These are phyloP conservation scores for Phylloporus scabripes DNA, from an alignment of 768 basidiomycete genomes.

Conservation along the genomic window DNA sequence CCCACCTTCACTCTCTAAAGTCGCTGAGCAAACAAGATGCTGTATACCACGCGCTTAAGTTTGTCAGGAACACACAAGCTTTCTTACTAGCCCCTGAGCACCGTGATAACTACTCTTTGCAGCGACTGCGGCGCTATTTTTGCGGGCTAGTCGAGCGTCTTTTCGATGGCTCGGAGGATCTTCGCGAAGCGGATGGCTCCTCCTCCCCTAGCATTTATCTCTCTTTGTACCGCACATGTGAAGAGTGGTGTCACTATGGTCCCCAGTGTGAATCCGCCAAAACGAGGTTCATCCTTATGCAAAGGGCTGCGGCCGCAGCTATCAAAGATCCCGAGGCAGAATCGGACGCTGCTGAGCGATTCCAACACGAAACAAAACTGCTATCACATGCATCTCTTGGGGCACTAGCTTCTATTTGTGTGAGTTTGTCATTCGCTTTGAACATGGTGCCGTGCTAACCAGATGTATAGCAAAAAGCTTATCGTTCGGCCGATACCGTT, in stretches of 20 bases:
- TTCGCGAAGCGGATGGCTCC: slow-evolving; percentile 74
- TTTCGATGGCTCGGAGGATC: slow-evolving; percentile 65
- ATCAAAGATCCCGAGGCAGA: slow-evolving; percentile 52
- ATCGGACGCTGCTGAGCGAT: slow-evolving; percentile 48
- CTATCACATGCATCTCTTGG: slow-evolving; percentile 82
- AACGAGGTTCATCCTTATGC: slow-evolving; percentile 66
- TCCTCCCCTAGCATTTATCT: slow-evolving; percentile 72
- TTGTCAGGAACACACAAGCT: slow-evolving; percentile 74
- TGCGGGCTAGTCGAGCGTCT: slow-evolving; percentile 85
- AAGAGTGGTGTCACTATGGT: slow-evolving; percentile 91
- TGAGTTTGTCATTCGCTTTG: slow-evolving; percentile 39
- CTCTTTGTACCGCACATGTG: slow-evolving; percentile 76
- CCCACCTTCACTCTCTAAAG: slow-evolving; percentile 63
- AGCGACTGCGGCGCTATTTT: slow-evolving; percentile 83
- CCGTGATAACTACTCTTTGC: slow-evolving; percentile 70
- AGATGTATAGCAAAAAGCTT: slow-evolving; percentile 64
- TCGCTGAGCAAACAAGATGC: slow-evolving; percentile 66
- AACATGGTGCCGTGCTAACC: neutral
- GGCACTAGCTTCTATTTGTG: slow-evolving; percentile 82
- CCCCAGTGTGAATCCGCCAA: slow-evolving; percentile 67
- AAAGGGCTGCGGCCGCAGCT: slow-evolving; percentile 53
- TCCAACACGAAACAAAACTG: slow-evolving; percentile 62
- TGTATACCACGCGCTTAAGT: slow-evolving; percentile 76
- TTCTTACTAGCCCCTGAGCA: slow-evolving; percentile 70
- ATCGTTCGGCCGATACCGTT: slow-evolving; percentile 56